phyloP scores from a whole-genome alignment of 1,284 basidiomycete species.

The Rhodotorula sp. region DNA sequence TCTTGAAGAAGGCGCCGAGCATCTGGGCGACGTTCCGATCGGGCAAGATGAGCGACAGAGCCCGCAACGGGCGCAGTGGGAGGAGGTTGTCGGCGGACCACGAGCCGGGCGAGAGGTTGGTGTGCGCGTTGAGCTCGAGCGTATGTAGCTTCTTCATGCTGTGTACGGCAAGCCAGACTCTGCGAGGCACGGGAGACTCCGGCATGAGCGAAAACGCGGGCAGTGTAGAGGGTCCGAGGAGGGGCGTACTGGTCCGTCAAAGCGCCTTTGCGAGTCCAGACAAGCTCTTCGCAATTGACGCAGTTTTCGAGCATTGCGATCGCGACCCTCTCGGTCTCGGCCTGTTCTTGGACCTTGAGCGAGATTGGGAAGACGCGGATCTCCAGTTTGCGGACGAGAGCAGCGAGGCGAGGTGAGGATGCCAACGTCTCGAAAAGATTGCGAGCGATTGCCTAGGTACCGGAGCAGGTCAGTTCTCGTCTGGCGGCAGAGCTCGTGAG shows the following conservation, averaged over 20 bases:
- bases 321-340: constrained; percentile 23
- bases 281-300: constrained; percentile 18
- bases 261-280: constrained; percentile 36
- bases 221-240: neutral
- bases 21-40: constrained; percentile 30
- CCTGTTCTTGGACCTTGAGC: constrained; percentile 21
- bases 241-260: constrained; percentile 24
- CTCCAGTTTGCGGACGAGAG: constrained; percentile 30
- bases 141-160: constrained; percentile 7
- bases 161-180: constrained; percentile 30
- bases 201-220: neutral
- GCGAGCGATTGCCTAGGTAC: constrained; percentile 15
- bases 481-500: neutral
- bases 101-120: constrained; percentile 33
- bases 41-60: constrained; percentile 37
- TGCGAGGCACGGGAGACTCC: neutral
- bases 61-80: constrained; percentile 16
- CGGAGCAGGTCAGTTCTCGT: neutral
- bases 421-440: constrained; percentile 22
- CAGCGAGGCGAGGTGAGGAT: constrained; percentile 10
- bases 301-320: constrained; percentile 19
- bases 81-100: constrained; percentile 32
- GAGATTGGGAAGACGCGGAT: constrained; percentile 34
- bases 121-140: constrained; percentile 38
- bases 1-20: constrained; percentile 24